These are phyloP conservation scores for Aspergillus panamensis DNA, from an alignment of 495 filamentous ascomycete genomes.

Conservation along the genomic window DNA sequence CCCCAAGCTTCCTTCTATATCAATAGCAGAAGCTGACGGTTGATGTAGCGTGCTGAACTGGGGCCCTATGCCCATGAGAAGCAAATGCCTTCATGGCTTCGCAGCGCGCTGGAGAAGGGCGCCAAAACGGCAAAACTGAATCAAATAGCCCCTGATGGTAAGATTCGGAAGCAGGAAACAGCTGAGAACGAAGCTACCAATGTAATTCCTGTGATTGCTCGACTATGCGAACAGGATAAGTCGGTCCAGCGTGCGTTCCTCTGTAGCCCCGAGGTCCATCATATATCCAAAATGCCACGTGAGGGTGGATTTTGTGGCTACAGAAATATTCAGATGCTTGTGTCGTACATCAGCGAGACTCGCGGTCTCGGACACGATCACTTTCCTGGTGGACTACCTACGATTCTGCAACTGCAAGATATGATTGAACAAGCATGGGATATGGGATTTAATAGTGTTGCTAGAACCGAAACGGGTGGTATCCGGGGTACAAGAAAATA, in stretches of 20 bases:
- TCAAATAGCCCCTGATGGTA: slow-evolving; percentile 51
- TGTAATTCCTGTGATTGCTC: slow-evolving; percentile 71
- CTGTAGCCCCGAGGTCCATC: slow-evolving; percentile 71
- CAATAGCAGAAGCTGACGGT: slow-evolving; percentile 23
- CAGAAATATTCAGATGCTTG: slow-evolving; percentile 91
- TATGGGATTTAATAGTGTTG: slow-evolving; percentile 69
- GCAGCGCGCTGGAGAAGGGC: slow-evolving; percentile 61
- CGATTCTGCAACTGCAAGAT: slow-evolving; percentile 81
- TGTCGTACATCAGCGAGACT: slow-evolving; percentile 68
- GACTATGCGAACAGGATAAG: slow-evolving; percentile 64
- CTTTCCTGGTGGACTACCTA: slow-evolving; percentile 63
- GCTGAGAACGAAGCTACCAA: slow-evolving; percentile 61
- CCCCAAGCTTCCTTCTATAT: neutral
- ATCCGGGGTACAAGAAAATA: slow-evolving; percentile 88
- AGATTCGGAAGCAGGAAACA: slow-evolving; percentile 37
- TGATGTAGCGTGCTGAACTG: slow-evolving; percentile 53
- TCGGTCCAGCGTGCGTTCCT: slow-evolving; percentile 67
- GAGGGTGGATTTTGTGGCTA: slow-evolving; percentile 98
- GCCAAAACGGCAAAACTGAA: slow-evolving; percentile 54
- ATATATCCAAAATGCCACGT: slow-evolving; percentile 73
- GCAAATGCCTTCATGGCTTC: slow-evolving; percentile 81
- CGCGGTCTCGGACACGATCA: slow-evolving; percentile 52
- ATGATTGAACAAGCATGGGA: slow-evolving; percentile 91
- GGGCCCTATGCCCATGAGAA: slow-evolving; percentile 85
- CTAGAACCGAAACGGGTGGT: slow-evolving; percentile 79